Evolutionary conservation across 768 basidiomycete species (phyloP).

Genomic region (Lentinus tigrinus): DNA sequence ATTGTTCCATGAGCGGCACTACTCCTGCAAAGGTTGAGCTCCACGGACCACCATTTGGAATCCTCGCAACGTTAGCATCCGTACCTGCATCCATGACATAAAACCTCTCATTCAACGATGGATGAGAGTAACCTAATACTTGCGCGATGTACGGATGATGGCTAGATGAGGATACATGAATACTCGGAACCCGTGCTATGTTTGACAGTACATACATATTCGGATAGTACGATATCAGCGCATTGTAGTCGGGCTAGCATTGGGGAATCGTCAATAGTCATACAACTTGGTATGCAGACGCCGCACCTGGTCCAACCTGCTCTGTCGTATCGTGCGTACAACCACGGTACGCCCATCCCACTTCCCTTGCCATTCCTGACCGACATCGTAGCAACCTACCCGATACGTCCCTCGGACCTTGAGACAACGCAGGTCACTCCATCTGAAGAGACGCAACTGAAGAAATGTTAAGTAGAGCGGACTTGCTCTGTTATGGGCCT

Average conservation of each 20-base stretch:
- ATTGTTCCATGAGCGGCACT: neutral
- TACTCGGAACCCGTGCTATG: neutral
- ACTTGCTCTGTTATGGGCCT: neutral
- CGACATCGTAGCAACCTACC: neutral
- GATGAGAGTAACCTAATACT: constrained; percentile 6
- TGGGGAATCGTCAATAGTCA: neutral
- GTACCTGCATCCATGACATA: constrained; percentile 12
- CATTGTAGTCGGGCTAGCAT: neutral
- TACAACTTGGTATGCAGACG: neutral
- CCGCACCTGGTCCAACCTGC: neutral
- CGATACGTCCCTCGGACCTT: neutral
- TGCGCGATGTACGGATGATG: constrained; percentile 8
- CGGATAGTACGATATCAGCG: neutral
- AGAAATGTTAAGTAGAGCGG: neutral
- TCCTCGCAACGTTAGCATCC: neutral
- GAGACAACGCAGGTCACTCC: neutral
- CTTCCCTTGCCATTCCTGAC: constrained; percentile 8
- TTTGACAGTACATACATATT: neutral
- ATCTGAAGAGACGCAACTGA: constrained; percentile 10
- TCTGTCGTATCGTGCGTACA: neutral
- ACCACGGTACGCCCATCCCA: constrained; percentile 10
- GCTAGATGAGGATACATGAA: neutral
- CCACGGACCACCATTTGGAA: too few relatives aligned
- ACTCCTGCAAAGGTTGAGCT: neutral
- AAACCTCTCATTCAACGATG: neutral